Conservation (phyloP, 1,284 basidiomycete species). For the Ustilago vetiveriae region DNA sequence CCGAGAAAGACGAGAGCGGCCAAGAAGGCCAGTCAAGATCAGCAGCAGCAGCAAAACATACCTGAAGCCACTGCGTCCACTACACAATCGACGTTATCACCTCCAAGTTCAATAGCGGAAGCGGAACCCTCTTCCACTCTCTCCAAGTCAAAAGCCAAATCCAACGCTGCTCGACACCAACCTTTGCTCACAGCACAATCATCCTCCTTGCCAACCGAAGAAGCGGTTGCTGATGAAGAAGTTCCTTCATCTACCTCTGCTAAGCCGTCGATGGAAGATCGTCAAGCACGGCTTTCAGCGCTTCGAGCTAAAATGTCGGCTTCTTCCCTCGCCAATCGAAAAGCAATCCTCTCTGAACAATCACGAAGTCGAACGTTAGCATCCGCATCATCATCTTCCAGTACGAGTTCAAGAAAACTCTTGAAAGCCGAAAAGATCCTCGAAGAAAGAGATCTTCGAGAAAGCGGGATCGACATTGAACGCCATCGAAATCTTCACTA, state of each 20-base stretch:
- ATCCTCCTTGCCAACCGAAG: background rate
- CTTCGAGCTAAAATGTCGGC: constrained; percentile 45
- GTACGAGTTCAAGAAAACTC: constrained; percentile 43
- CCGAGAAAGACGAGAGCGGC: constrained; percentile 29
- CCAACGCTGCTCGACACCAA: constrained; percentile 25
- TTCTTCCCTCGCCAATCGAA: constrained; percentile 56
- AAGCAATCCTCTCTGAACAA: constrained; percentile 51
- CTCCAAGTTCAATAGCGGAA: background rate
- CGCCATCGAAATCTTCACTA: constrained; percentile 91
- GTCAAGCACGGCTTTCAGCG: constrained; percentile 23
- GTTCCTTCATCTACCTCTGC: background rate
- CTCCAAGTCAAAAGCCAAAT: constrained; percentile 21
- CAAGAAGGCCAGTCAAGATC: too few species aligned
- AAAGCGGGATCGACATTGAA: constrained; percentile 77
- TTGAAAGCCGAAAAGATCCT: constrained; percentile 82
- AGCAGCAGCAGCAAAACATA: background rate
- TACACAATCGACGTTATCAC: constrained; percentile 3
- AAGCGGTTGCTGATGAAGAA: background rate
- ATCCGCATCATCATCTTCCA: constrained; percentile 20
- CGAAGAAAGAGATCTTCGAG: constrained; percentile 85
- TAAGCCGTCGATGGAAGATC: constrained; percentile 25
- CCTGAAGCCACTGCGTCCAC: background rate
- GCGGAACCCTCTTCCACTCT: too few species aligned
- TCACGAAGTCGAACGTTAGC: constrained; percentile 35
- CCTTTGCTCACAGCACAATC: constrained; percentile 9